These are phyloP conservation scores for Cyanidiococcus yangmingshanensis DNA, from an alignment of 23 red algal species.

Conservation along the genomic window DNA sequence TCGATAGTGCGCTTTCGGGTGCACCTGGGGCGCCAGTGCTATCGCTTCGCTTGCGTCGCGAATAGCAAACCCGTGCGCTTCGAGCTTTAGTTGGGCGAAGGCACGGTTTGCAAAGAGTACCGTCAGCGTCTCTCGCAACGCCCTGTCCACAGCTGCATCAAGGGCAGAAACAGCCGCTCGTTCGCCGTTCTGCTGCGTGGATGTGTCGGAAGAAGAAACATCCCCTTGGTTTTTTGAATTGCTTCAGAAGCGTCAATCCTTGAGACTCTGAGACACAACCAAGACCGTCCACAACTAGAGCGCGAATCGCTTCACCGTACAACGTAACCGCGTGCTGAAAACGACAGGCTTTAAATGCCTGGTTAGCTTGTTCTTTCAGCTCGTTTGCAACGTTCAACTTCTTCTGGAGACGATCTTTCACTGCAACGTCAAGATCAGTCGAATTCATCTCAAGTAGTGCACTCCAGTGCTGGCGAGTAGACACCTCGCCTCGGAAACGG, in stretches of 20 bases:
- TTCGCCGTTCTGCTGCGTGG: not conserved
- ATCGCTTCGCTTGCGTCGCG: conserved; percentile 61
- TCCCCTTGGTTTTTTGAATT: too few relatives aligned
- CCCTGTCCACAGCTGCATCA: not conserved
- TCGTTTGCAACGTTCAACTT: not conserved
- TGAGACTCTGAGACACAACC: not conserved
- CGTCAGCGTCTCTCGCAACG: not conserved
- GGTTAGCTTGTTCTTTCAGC: conserved; percentile 14
- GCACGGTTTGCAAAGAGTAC: conserved; percentile 27
- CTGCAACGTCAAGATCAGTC: too few relatives aligned
- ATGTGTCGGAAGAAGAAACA: not conserved
- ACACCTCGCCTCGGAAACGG: too few relatives aligned
- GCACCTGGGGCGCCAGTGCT: conserved; percentile 33
- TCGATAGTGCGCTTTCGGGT: conserved; percentile 88
- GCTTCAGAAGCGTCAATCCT: not conserved
- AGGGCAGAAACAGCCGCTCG: not conserved
- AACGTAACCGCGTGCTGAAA: conserved; percentile 25
- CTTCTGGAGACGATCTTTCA: not conserved
- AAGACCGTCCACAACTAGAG: not conserved
- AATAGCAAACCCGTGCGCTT: conserved; percentile 84
- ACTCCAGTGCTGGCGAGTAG: too few relatives aligned
- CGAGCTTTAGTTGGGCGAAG: conserved; percentile 32
- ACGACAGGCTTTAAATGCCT: conserved; percentile 14
- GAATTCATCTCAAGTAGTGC: too few relatives aligned
- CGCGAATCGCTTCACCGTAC: conserved; percentile 25